A percentile compares a stretch with the other conserved stretches of the same genome.
Evolutionary conservation across 2,329 filamentous ascomycete species (phyloP).

Genomic region (Tolypocladium tundrense): DNA sequence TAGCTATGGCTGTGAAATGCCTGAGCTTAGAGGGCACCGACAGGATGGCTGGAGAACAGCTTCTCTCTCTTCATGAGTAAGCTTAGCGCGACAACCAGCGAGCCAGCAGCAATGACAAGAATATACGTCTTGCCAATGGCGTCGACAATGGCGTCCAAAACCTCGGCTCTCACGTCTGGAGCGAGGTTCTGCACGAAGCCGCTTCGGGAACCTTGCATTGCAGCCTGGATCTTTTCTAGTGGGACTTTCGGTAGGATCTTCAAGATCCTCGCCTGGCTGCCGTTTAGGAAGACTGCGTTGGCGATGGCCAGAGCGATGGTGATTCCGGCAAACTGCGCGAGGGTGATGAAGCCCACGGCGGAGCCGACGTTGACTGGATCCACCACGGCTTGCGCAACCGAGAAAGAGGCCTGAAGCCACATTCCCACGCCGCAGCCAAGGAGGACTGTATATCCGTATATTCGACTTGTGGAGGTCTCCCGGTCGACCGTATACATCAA

Average conservation of each 20-base stretch:
- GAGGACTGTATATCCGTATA: constrained; percentile 26
- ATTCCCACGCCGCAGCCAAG: constrained; percentile 27
- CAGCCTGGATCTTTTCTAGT: constrained; percentile 1
- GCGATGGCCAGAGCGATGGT: constrained; percentile 22
- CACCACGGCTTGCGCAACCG: constrained; percentile 23
- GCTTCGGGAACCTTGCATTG: constrained; percentile 4
- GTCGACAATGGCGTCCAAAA: constrained; percentile 19
- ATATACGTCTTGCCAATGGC: constrained; percentile 22
- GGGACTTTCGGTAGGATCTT: constrained; percentile 3
- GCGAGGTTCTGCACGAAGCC: background rate
- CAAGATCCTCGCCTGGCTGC: background rate
- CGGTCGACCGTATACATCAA: constrained; percentile 15
- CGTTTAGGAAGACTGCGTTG: constrained; percentile 23
- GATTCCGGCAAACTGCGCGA: constrained; percentile 20
- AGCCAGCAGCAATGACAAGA: constrained; percentile 20
- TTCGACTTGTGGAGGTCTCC: constrained; percentile 4
- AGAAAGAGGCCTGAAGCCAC: constrained; percentile 21
- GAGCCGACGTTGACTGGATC: constrained; percentile 13
- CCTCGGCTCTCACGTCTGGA: constrained; percentile 9
- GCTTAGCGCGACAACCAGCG: constrained; percentile 17
- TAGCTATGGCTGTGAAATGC: background rate
- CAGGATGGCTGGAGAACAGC: constrained; percentile 11
- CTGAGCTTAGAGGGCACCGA: background rate
- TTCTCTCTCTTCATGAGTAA: constrained; percentile 24
- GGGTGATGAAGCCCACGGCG: constrained; percentile 24